A percentile compares a stretch with the other conserved stretches of the same genome.
Conservation (phyloP, 2,329 filamentous ascomycete species). For the Aspergillus ibericus region DNA sequence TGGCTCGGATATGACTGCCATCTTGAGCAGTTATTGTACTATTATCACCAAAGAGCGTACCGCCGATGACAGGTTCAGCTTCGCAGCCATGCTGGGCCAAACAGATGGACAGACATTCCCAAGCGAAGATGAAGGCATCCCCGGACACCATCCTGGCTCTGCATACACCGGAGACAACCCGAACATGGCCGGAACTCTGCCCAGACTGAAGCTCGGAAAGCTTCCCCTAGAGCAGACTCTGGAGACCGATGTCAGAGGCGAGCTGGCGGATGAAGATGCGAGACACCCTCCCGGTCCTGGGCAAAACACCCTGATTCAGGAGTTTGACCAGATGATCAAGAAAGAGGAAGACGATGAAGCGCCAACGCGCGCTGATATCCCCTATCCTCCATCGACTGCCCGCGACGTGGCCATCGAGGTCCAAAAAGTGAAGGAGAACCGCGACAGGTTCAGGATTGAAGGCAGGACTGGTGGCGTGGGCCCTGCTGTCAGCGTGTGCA, state of each 20-base stretch:
- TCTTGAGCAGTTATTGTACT: constrained; percentile 65
- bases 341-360: constrained; percentile 84
- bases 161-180: constrained; percentile 61
- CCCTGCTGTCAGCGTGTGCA: constrained; percentile 82
- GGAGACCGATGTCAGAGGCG: constrained; percentile 80
- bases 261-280: constrained; percentile 82
- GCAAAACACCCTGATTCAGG: constrained; percentile 73
- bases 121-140: constrained; percentile 68
- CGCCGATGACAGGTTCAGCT: constrained; percentile 58
- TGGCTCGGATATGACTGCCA: constrained; percentile 72
- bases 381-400: constrained; percentile 82
- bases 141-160: constrained; percentile 65
- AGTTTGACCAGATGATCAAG: constrained; percentile 86
- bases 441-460: constrained; percentile 87
- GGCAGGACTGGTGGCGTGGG: constrained; percentile 79
- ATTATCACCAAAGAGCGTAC: constrained; percentile 61
- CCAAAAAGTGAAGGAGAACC: constrained; percentile 87
- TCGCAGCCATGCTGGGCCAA: constrained; percentile 59
- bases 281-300: constrained; percentile 70
- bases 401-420: constrained; percentile 93
- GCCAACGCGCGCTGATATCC: constrained; percentile 74
- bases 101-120: constrained; percentile 58
- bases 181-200: constrained; percentile 55
- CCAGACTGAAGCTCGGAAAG: constrained; percentile 72
- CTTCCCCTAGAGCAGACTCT: constrained; percentile 81